A percentile compares a stretch with the other conserved stretches of the same genome.
Conservation (phyloP, 805 yeast genomes). For the Pichia rugopelliculosa region DNA sequence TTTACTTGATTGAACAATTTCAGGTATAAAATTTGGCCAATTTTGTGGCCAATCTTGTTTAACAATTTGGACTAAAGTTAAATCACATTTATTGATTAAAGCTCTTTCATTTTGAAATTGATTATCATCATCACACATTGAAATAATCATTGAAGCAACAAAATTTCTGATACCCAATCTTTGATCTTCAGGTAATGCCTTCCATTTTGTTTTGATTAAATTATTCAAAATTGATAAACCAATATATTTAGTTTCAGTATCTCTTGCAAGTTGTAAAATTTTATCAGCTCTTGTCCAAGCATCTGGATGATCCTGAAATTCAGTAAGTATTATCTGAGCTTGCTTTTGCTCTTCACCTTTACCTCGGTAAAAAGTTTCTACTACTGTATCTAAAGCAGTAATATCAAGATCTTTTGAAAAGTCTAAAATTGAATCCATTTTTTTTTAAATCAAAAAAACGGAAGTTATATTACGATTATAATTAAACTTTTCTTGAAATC, state of each 20-base stretch:
- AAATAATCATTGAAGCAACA: conserved; percentile 86
- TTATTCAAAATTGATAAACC: conserved; percentile 87
- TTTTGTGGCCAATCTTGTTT: conserved; percentile 99
- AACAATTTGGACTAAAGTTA: conserved; percentile 86
- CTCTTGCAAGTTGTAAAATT: conserved; percentile 68
- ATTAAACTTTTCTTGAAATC: not conserved
- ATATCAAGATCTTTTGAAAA: conserved; percentile 81
- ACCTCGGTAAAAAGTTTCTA: conserved; percentile 75
- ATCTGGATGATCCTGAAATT: conserved; percentile 89
- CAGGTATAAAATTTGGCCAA: conserved; percentile 97
- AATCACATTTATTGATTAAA: conserved; percentile 84
- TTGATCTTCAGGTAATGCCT: conserved; percentile 80
- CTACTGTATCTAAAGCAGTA: conserved; percentile 71
- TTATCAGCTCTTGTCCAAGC: conserved; percentile 94
- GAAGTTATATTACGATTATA: not conserved
- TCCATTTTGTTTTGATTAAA: conserved; percentile 89
- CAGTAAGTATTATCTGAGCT: conserved; percentile 65
- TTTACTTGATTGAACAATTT: conserved; percentile 75
- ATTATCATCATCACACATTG: conserved; percentile 78
- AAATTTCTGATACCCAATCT: conserved; percentile 90
- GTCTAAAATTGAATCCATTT: conserved; percentile 84
- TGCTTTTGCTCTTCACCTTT: conserved; percentile 64
- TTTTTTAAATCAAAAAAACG: not conserved
- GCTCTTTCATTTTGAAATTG: conserved; percentile 68
- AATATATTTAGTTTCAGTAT: conserved; percentile 86